These are phyloP conservation scores for Podospora comata DNA, from an alignment of 495 filamentous ascomycete genomes.

Conservation along the genomic window DNA sequence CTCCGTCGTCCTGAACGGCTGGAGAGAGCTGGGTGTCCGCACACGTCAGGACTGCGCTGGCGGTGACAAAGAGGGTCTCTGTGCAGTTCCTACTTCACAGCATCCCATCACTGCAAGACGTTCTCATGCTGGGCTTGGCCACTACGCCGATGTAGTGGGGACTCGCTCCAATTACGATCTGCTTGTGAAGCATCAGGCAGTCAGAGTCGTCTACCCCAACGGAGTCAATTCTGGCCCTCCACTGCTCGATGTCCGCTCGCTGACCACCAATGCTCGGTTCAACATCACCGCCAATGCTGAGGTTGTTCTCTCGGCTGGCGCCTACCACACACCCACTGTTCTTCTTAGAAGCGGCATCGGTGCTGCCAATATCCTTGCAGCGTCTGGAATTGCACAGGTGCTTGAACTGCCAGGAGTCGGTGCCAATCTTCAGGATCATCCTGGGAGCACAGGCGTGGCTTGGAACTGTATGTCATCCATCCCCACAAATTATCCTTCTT, in stretches of 20 bases:
- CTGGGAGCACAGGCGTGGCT: conserved; percentile 14
- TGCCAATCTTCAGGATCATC: conserved; percentile 28
- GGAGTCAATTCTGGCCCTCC: conserved; percentile 20
- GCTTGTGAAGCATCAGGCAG: conserved; percentile 31
- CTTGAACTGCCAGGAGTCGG: conserved; percentile 27
- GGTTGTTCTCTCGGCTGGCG: conserved; percentile 24
- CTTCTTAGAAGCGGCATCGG: conserved; percentile 28
- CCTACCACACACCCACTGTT: conserved; percentile 21
- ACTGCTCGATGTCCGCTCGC: conserved; percentile 23
- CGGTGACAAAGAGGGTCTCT: conserved; percentile 30
- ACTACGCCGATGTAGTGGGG: conserved; percentile 32
- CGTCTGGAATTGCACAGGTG: conserved; percentile 17
- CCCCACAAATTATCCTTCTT: not conserved
- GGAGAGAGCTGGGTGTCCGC: conserved; percentile 23
- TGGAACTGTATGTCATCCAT: conserved; percentile 11
- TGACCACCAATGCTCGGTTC: conserved; percentile 19
- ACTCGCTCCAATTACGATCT: conserved; percentile 38
- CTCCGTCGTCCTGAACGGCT: conserved; percentile 10
- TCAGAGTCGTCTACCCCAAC: conserved; percentile 26
- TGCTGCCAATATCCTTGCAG: conserved; percentile 15
- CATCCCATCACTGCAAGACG: conserved; percentile 34
- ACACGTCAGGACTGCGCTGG: conserved; percentile 22
- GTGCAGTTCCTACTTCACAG: conserved; percentile 29
- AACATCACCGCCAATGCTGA: conserved; percentile 26
- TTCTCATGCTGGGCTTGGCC: conserved; percentile 40